These are phyloP conservation scores for Penicillium fimorum DNA, from an alignment of 495 filamentous ascomycete genomes.

Conservation along the genomic window DNA sequence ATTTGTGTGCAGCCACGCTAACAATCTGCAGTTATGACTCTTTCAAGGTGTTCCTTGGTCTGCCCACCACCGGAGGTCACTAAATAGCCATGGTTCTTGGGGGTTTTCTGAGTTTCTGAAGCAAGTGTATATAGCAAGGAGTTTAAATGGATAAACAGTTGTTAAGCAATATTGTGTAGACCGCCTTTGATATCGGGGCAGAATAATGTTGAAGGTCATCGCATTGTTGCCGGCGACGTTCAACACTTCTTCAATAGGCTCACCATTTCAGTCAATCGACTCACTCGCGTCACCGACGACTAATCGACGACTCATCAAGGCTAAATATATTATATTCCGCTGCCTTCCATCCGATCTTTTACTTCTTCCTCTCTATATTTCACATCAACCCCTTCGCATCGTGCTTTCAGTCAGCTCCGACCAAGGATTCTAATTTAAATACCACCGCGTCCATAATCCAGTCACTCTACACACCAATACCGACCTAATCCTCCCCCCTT, in stretches of 20 bases:
- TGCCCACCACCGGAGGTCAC: constrained; percentile 66
- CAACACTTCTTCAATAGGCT: neutral
- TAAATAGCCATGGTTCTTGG: constrained; percentile 22
- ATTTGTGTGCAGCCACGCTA: constrained; percentile 9
- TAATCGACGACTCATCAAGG: neutral
- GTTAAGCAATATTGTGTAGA: constrained; percentile 1
- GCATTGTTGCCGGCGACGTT: constrained; percentile 1
- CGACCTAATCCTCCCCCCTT: neutral
- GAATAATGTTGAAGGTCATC: constrained; percentile 20
- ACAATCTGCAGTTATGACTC: constrained; percentile 55
- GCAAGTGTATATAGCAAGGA: constrained; percentile 4
- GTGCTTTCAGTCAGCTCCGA: neutral
- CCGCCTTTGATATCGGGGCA: constrained; percentile 30
- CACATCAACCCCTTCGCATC: constrained; percentile 5
- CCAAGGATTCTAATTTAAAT: neutral
- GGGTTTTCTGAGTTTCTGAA: neutral
- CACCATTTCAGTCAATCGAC: constrained; percentile 1
- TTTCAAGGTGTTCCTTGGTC: constrained; percentile 71
- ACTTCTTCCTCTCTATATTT: neutral
- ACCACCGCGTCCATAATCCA: neutral
- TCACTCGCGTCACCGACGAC: neutral
- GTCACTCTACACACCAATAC: constrained; percentile 1
- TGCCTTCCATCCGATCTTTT: neutral
- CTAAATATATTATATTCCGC: neutral
- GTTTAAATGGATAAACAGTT: constrained; percentile 2